Conservation (phyloP, 164 flowering plant species). For the Pachysandra terminalis region DNA sequence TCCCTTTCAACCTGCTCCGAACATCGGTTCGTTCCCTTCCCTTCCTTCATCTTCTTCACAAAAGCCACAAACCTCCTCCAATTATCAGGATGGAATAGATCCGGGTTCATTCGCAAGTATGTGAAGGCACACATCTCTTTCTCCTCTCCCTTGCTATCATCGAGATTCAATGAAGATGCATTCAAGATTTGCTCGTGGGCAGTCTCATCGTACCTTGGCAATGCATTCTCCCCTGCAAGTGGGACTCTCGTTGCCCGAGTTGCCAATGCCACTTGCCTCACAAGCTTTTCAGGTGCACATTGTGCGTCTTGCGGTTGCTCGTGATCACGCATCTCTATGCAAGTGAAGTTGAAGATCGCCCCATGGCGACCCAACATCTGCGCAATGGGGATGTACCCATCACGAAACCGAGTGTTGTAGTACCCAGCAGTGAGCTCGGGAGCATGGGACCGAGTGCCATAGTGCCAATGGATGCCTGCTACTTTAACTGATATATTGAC, state of each 20-base stretch:
- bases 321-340: slow-evolving; percentile 92
- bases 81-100: slow-evolving; percentile 71
- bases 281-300: slow-evolving; percentile 85
- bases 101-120: slow-evolving; percentile 82
- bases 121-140: slow-evolving; percentile 89
- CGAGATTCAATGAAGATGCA: slow-evolving; percentile 43
- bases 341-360: slow-evolving; percentile 88
- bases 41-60: slow-evolving; percentile 83
- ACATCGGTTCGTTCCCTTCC: slow-evolving; percentile 43
- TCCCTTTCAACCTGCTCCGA: slow-evolving; percentile 81
- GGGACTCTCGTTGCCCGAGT: slow-evolving; percentile 55
- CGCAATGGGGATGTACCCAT: slow-evolving; percentile 89
- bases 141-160: slow-evolving; percentile 23
- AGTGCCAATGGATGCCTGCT: slow-evolving; percentile 98
- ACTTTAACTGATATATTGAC: slow-evolving; percentile 80
- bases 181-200: slow-evolving; percentile 75
- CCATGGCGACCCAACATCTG: slow-evolving; percentile 82
- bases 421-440: slow-evolving; percentile 99
- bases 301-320: slow-evolving; percentile 93
- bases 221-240: slow-evolving; percentile 92
- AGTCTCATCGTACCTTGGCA: slow-evolving; percentile 73
- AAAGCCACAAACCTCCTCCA: slow-evolving; percentile 79
- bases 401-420: slow-evolving; percentile 78
- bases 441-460: slow-evolving; percentile 86
- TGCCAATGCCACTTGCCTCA: slow-evolving; percentile 73